phyloP scores from a whole-genome alignment of 495 filamentous ascomycete species.

The Hypoxylon fragiforme region DNA sequence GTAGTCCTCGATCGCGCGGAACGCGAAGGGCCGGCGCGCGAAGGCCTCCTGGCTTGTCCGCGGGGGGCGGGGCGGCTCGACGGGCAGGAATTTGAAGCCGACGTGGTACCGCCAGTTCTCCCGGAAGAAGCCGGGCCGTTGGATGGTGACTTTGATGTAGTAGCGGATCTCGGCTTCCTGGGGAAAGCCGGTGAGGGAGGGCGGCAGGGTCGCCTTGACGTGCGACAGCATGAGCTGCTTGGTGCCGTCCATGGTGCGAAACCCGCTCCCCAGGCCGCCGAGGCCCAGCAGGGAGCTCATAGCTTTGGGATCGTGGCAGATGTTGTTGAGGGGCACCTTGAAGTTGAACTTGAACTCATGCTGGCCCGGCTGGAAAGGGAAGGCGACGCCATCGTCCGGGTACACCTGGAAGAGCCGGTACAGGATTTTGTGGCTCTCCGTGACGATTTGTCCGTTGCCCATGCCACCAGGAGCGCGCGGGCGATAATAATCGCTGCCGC shows the following conservation, averaged over 20 bases:
- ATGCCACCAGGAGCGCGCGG: constrained; percentile 21
- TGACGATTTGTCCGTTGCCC: constrained; percentile 42
- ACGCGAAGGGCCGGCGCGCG: constrained; percentile 79
- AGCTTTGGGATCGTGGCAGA: constrained; percentile 62
- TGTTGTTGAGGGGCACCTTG: constrained; percentile 93
- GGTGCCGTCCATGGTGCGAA: constrained; percentile 55
- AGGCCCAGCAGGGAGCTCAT: constrained; percentile 51
- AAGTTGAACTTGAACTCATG: constrained; percentile 92
- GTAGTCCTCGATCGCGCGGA: too few relatives aligned
- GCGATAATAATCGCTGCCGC: constrained; percentile 25
- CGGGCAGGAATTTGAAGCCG: constrained; percentile 82
- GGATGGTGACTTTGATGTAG: constrained; percentile 88
- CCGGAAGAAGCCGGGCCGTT: constrained; percentile 78
- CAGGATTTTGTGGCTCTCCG: constrained; percentile 62
- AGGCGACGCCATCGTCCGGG: constrained; percentile 62
- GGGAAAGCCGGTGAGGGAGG: constrained; percentile 78
- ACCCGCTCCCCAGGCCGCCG: constrained; percentile 45
- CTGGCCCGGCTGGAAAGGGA: constrained; percentile 71
- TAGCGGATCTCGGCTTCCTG: constrained; percentile 88
- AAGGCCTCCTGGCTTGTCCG: constrained; percentile 75
- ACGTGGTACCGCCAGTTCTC: constrained; percentile 72
- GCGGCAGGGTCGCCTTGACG: constrained; percentile 84
- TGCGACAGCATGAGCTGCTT: constrained; percentile 63
- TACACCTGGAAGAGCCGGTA: constrained; percentile 80
- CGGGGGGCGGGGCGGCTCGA: constrained; percentile 79